Conservation (phyloP, 306 rosid species). For the Sophora flavescens region DNA sequence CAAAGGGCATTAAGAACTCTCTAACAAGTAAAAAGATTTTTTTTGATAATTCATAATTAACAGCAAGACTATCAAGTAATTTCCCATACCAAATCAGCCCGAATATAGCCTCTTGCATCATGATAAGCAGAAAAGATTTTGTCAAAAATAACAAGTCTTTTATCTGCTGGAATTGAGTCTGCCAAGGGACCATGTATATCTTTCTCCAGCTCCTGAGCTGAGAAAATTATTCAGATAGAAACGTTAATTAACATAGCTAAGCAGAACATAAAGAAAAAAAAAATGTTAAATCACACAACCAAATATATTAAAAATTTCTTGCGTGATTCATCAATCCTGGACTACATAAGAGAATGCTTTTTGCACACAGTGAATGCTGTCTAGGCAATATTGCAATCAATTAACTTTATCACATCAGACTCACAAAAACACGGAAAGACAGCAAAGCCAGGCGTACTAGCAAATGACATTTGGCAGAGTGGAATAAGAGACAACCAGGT, state of each 20-base stretch:
- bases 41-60: constrained; percentile 26
- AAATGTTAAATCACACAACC: constrained; percentile 31
- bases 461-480: constrained; percentile 17
- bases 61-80: constrained; percentile 38
- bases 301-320: background rate
- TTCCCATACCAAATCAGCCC: constrained; percentile 88
- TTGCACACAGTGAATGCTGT: constrained; percentile 19
- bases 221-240: constrained; percentile 52
- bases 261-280: background rate
- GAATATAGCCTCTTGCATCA: constrained; percentile 93
- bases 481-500: constrained; percentile 1
- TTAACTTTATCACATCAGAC: constrained; percentile 17
- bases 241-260: constrained; percentile 38
- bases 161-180: constrained; percentile 82
- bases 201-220: constrained; percentile 99
- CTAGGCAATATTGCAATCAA: constrained; percentile 28
- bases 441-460: background rate
- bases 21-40: background rate
- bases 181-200: constrained; percentile 75
- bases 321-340: constrained; percentile 12
- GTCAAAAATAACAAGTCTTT: constrained; percentile 81
- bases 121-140: constrained; percentile 90
- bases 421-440: background rate
- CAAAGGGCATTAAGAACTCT: background rate
- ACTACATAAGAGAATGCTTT: constrained; percentile 21